These are phyloP conservation scores for Lepidium didymum DNA, from an alignment of 345 rosid genomes.

Conservation along the genomic window DNA sequence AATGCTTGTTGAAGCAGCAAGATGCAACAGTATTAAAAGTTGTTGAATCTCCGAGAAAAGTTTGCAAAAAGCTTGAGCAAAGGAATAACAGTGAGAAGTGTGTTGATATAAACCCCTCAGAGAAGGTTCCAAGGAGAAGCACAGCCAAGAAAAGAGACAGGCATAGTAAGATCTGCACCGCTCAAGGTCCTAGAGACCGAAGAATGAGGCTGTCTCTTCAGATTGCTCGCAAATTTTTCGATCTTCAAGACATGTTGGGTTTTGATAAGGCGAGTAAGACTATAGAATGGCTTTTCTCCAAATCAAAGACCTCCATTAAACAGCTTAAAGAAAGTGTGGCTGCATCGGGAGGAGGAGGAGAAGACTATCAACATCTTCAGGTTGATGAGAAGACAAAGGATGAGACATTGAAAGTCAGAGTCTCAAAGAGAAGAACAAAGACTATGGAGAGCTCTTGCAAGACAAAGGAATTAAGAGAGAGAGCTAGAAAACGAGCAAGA, in stretches of 20 bases:
- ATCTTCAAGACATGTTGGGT: conserved; percentile 72
- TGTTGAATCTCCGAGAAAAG: not conserved
- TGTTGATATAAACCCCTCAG: conserved; percentile 10
- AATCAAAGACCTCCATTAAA: conserved; percentile 62
- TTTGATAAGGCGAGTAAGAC: conserved; percentile 80
- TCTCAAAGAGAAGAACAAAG: conserved; percentile 17
- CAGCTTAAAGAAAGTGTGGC: conserved; percentile 39
- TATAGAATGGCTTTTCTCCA: conserved; percentile 69
- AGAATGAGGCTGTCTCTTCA: conserved; percentile 68
- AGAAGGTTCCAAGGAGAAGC: conserved; percentile 28
- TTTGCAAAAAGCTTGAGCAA: conserved; percentile 8
- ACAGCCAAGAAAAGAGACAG: conserved; percentile 55
- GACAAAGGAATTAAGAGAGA: conserved; percentile 42
- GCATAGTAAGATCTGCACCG: conserved; percentile 78
- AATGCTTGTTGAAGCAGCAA: conserved; percentile 22
- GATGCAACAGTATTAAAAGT: not conserved
- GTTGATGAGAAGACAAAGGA: conserved; percentile 2
- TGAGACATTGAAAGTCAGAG: conserved; percentile 7
- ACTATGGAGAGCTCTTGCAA: conserved; percentile 7
- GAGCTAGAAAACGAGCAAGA: conserved; percentile 66
- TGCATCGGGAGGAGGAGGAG: conserved; percentile 12
- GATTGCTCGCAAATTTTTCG: conserved; percentile 62
- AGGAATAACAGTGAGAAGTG: conserved; percentile 4
- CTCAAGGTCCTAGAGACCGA: conserved; percentile 67
- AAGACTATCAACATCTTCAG: not conserved